Conservation (phyloP, 345 rosid genomes). For the Arabis alpina region DNA sequence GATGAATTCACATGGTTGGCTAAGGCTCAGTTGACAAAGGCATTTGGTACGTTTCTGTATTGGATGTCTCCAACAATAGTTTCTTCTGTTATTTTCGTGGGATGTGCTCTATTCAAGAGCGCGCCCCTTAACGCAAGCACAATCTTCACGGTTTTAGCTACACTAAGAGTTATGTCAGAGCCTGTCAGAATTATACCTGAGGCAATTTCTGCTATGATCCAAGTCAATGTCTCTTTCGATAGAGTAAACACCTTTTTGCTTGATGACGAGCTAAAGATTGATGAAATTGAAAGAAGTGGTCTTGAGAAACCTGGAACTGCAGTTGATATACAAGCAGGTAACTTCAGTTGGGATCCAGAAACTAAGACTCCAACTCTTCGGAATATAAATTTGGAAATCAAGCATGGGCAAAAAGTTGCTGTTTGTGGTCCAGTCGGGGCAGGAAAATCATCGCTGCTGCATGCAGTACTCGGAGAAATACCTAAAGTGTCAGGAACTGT, state of each 20-base stretch:
- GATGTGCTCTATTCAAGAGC: conserved; percentile 58
- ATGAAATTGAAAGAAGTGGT: conserved; percentile 41
- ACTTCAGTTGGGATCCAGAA: conserved; percentile 76
- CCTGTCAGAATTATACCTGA: conserved; percentile 76
- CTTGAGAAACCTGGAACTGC: conserved; percentile 36
- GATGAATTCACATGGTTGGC: conserved; percentile 70
- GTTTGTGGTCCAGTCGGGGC: conserved; percentile 84
- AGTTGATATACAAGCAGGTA: conserved; percentile 56
- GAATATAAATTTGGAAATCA: conserved; percentile 51
- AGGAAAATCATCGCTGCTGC: conserved; percentile 74
- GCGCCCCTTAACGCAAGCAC: conserved; percentile 76
- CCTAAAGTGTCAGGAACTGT: conserved; percentile 71
- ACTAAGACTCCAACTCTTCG: conserved; percentile 46
- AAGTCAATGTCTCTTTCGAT: conserved; percentile 66
- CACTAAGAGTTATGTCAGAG: conserved; percentile 64
- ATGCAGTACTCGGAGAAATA: conserved; percentile 71
- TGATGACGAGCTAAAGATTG: conserved; percentile 60
- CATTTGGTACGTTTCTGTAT: conserved; percentile 55
- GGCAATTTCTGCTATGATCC: conserved; percentile 72
- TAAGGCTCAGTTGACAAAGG: conserved; percentile 54
- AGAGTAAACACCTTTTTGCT: conserved; percentile 63
- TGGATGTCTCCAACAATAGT: conserved; percentile 79
- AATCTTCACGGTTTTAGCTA: conserved; percentile 75
- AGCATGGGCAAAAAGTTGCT: conserved; percentile 64
- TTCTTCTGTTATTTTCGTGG: conserved; percentile 66